phyloP scores from a whole-genome alignment of 805 yeast genomes.

The Cyberlindnera mrakii region DNA sequence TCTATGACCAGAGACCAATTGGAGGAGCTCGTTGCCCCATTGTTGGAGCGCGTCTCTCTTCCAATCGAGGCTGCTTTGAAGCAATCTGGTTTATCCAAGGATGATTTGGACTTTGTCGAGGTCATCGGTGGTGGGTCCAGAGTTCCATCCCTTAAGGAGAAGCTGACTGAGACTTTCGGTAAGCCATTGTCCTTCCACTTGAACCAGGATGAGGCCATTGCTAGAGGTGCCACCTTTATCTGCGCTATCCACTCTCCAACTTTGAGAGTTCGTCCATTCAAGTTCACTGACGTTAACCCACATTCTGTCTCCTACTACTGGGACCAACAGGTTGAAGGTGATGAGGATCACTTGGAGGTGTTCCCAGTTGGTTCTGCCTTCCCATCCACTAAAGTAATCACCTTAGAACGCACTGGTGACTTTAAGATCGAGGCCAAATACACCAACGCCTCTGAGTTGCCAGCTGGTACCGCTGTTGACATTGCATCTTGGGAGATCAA shows the following conservation, averaged over 20 bases:
- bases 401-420: constrained; percentile 86
- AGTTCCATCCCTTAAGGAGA: constrained; percentile 88
- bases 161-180: constrained; percentile 73
- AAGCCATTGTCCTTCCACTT: constrained; percentile 87
- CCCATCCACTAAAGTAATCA: constrained; percentile 95
- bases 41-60: constrained; percentile 63
- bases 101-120: constrained; percentile 85
- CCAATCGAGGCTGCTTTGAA: constrained; percentile 82
- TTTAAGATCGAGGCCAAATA: constrained; percentile 82
- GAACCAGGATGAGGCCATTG: constrained; percentile 98
- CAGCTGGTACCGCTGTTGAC: constrained; percentile 54
- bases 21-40: constrained; percentile 82
- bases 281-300: constrained; percentile 91
- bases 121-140: constrained; percentile 98
- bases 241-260: constrained; percentile 99
- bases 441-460: constrained; percentile 68
- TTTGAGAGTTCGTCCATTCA: constrained; percentile 96
- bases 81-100: constrained; percentile 66
- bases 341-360: constrained; percentile 85
- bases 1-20: constrained; percentile 85
- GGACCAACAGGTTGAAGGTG: constrained; percentile 91
- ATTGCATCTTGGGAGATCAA: constrained; percentile 82
- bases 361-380: constrained; percentile 89
- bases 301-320: constrained; percentile 91
- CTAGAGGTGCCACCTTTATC: constrained; percentile 97